These are phyloP conservation scores for Candida neerlandica DNA, from an alignment of 1,139 yeast species.

Conservation along the genomic window DNA sequence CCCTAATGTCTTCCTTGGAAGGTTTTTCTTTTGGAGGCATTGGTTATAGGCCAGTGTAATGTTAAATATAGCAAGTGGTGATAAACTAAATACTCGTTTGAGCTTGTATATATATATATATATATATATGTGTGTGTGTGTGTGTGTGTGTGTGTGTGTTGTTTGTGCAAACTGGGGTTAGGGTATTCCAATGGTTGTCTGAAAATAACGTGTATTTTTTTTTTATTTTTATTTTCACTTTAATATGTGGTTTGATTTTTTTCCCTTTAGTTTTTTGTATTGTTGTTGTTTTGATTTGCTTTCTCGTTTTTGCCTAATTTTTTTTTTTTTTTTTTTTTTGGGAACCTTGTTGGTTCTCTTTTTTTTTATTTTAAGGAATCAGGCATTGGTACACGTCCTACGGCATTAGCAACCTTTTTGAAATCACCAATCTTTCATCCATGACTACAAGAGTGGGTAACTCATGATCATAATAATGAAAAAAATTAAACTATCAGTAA, in stretches of 20 bases:
- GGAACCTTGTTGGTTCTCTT: no score
- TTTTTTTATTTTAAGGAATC: neutral
- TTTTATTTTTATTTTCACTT: neutral
- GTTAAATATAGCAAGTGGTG: no score
- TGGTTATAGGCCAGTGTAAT: neutral
- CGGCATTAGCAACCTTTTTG: no score
- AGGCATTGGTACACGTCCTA: neutral
- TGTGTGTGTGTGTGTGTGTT: neutral
- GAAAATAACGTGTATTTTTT: neutral
- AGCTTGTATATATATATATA: neutral
- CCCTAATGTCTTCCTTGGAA: slow-evolving; percentile 47
- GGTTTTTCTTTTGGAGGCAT: slow-evolving; percentile 18
- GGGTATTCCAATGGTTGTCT: neutral
- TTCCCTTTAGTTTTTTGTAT: neutral
- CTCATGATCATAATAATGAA: no score
- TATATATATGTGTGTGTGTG: neutral
- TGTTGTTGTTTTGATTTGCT: neutral
- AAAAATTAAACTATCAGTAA: neutral
- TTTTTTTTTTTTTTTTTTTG: neutral
- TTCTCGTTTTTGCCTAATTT: neutral
- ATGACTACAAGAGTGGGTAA: no score
- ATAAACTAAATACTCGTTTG: no score
- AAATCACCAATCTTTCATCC: no score
- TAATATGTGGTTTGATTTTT: slow-evolving; percentile 1
- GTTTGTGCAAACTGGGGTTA: neutral